These are phyloP conservation scores for Aureobasidium leucospermi DNA, from an alignment of 2,329 filamentous ascomycete species.

Conservation along the genomic window DNA sequence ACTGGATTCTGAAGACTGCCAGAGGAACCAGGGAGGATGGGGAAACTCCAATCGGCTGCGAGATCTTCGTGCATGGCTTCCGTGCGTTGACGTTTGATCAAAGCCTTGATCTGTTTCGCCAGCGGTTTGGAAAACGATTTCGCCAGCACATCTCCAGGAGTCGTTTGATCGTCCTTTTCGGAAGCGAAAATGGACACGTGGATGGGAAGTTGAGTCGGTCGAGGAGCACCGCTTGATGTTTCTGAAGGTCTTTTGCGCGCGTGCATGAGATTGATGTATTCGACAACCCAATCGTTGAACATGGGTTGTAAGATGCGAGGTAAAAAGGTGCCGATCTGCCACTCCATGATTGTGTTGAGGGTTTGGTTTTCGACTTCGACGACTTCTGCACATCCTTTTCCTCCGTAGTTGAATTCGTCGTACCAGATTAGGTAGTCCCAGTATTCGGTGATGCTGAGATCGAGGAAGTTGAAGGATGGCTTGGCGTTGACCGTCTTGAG, in stretches of 20 bases:
- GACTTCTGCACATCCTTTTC: conserved; percentile 81
- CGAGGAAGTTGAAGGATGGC: conserved; percentile 92
- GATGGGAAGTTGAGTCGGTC: conserved; percentile 55
- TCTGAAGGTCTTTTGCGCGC: conserved; percentile 61
- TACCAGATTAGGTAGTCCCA: conserved; percentile 99
- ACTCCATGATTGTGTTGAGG: conserved; percentile 92
- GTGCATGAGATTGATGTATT: conserved; percentile 95
- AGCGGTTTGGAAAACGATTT: conserved; percentile 80
- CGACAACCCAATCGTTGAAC: conserved; percentile 88
- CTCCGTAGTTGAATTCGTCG: conserved; percentile 97
- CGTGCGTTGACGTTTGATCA: conserved; percentile 79
- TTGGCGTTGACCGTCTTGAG: conserved; percentile 95
- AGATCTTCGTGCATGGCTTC: conserved; percentile 87
- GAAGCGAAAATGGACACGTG: conserved; percentile 47
- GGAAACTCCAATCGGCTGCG: conserved; percentile 80
- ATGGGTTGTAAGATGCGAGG: conserved; percentile 70
- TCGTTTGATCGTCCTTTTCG: conserved; percentile 52
- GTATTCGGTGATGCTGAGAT: conserved; percentile 95
- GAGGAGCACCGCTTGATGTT: conserved; percentile 40
- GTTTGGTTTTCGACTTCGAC: conserved; percentile 67
- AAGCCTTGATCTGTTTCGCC: conserved; percentile 74
- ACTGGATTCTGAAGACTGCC: conserved; percentile 61
- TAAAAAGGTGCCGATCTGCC: conserved; percentile 90
- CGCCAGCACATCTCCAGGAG: conserved; percentile 59
- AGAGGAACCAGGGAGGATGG: conserved; percentile 67